Base-by-base conservation (phyloP, 805 yeast genomes). In the Metschnikowia lachancei region DNA sequence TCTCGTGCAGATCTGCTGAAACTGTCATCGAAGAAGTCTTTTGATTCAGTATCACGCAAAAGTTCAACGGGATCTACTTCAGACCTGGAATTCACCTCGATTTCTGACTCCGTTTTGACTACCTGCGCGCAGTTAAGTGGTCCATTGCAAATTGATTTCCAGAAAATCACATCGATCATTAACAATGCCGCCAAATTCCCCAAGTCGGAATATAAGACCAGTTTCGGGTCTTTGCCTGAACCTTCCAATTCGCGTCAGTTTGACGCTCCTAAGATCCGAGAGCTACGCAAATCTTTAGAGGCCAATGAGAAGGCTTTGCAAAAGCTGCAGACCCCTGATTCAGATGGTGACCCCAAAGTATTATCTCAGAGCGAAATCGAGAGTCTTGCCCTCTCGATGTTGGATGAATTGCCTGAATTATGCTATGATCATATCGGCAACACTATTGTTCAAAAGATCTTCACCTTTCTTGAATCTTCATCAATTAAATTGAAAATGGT, bases 391-490 rank as follows among this genome's bases (percentile, higher is more conserved):
- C 61, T 89, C 43, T 85, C 89, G 4, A 87, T 92, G 91, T 68
- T 87, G 49, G 85, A 81, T 49, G 97, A 94, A 64, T 75, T 94
- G 48, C 96, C 97, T 1, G 96, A 88, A 60, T 73, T 94, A 43
- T 82, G 96, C 22, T 82, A 92, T 44, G 99, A 94, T 66, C 94
- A 94, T 61, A 72, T 94, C 45, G 99, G 99, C 17, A 94, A 94
- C 62, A 94, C 99, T 0, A 87, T 94, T 38, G 95, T 92, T 14
- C 99, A 94, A 67, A 91, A 90, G 63, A 68, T 94, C 26, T 91
- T 91, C 61, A 85, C 86, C 39, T 72, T 75, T 43, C 78, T 89
- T 37, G 65, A 69, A 37, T 79, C 87, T 4, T 80, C 84, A 16
- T 74, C 83, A 3, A 75, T 90, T 47, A 87, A 88, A 60, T 84